Evolutionary conservation across 2,329 filamentous ascomycete genomes (phyloP), one percentile per base, ranked within the genome.

Genomic region (Talaromyces sp.): DNA sequence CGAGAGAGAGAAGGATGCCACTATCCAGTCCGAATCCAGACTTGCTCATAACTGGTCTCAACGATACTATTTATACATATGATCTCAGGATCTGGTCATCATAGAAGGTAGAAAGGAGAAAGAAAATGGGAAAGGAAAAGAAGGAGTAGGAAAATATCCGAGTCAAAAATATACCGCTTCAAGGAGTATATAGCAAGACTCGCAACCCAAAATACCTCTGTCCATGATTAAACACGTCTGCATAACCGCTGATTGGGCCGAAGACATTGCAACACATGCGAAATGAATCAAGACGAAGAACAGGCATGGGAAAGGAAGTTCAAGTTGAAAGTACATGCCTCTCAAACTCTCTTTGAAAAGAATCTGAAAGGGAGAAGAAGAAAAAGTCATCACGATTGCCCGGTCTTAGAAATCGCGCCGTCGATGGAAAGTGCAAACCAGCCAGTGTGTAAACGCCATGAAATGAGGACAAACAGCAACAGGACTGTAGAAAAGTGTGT

Each of bases 391-490:
- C 64, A 66, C 60, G 24, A 62, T 59, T 66, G 52, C 39, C 52
- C 35, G 35, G 54, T 45, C 37, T 65, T 59, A 27, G 22, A 43
- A 47, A 62, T 52, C 64, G 58, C 59, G 64, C 64, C 64, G 27
- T 57, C 49, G 60, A 43, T 66, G 56, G 56, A 27, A 37, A 63
- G 50, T 45, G 41, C 37, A 66, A 58, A 27, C 60, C 64, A 57
- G 58, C 64, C 52, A 62, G 60, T 61, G 64, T 65, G 60, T 62
- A 62, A 59, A 66, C 64, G 64, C 64, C 61, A 66, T 37, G 54
- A 59, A 67, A 66, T 64, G 39, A 66, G 37, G 49, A 59, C 33
- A 62, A 60, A 33, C 70, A 65, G 37, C 64, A 69, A 65, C 19
- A 62, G 60, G 31, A 57, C 43, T 67, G 52, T 61, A 60, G 61